Base-by-base conservation (phyloP, 1,284 basidiomycete genomes). In the Pyrrhoderma lamaoense region DNA sequence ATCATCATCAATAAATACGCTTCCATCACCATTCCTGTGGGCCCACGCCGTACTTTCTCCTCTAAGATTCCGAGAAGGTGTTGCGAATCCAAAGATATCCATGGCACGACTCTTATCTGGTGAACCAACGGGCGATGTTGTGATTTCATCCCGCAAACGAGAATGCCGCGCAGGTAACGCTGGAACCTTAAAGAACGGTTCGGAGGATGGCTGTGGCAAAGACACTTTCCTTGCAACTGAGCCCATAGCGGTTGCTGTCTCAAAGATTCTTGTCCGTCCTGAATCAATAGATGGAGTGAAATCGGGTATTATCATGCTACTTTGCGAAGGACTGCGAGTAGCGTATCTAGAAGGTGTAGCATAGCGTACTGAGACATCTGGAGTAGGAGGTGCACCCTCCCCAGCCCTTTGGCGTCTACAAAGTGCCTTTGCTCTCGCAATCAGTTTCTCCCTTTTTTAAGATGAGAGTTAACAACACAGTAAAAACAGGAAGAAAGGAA, bases 381-480 rank as follows among this genome's bases (percentile, higher is more conserved):
- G 69, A 2, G 71, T 71, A 0, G 80, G 78, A 2, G 77, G 75
- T 1, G 80, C 81, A 45, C 75, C 67, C 21, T 73, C 67, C 1
- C 81, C 80, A 1, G 69, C 62, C 9, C 74, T 71, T 59, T 85
- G 85, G 59, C 83, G 85, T 56, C 72, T 77, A 60, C 76, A 69
- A 36, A 89, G 63, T 1, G 84, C 79, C 13, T 68, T 66, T 3
- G 74, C 69, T 38, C 86, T 73, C 52, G 73, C 66, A 40, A 75
- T 55, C 25, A 89, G 60, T 49, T 73, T 71, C 18, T 75, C 72
- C 45, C 85, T 88, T 52, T 4, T 40, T 47, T 25, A 45, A 14
- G 37, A 36, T 49, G 54, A 31, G 57, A 49, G 11, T 18, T 14
- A 4, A 39, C 42, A 54, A 48, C 21, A 56, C 35, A 23, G 45